Evolutionary conservation across 192 early-diverging fungal species (phyloP).

Genomic region (Coemansia brasiliensis): DNA sequence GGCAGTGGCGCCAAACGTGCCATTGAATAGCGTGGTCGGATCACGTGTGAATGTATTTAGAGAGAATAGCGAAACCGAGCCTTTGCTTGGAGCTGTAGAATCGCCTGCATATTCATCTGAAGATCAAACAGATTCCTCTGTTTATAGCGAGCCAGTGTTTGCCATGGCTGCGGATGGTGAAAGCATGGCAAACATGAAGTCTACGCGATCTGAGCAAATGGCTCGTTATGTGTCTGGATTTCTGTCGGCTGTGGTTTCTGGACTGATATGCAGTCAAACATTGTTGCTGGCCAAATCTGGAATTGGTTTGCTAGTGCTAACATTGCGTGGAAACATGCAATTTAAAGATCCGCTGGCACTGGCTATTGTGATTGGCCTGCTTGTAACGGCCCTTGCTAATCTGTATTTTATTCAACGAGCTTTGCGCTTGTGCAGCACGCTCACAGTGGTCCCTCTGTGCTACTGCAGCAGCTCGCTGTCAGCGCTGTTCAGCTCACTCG

Average conservation of each 20-base stretch:
- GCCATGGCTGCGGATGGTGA: slow-evolving; percentile 16
- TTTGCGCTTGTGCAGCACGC: slow-evolving; percentile 70
- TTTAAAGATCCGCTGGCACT: slow-evolving; percentile 68
- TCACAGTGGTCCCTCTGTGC: slow-evolving; percentile 70
- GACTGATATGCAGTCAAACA: slow-evolving; percentile 71
- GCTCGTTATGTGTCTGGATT: slow-evolving; percentile 57
- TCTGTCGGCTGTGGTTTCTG: slow-evolving; percentile 67
- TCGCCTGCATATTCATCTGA: slow-evolving; percentile 24
- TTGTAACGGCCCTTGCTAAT: slow-evolving; percentile 53
- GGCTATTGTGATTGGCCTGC: slow-evolving; percentile 62
- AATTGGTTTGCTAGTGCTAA: slow-evolving; percentile 68
- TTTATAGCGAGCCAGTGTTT: slow-evolving; percentile 2
- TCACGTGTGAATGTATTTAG: neutral
- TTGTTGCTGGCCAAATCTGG: slow-evolving; percentile 78
- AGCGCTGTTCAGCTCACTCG: slow-evolving; percentile 73
- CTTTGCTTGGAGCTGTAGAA: slow-evolving; percentile 13
- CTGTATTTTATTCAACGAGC: slow-evolving; percentile 78
- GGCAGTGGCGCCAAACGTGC: slow-evolving; percentile 8
- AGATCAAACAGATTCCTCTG: slow-evolving; percentile 7
- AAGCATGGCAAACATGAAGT: slow-evolving; percentile 16
- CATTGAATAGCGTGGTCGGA: slow-evolving; percentile 1
- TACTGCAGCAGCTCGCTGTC: slow-evolving; percentile 76
- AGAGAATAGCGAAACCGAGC: slow-evolving; percentile 10
- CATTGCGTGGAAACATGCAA: slow-evolving; percentile 62
- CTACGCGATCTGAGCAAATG: slow-evolving; percentile 16